phyloP scores from a whole-genome alignment of 1,284 basidiomycete species.

The Fomitopsis schrenkii region DNA sequence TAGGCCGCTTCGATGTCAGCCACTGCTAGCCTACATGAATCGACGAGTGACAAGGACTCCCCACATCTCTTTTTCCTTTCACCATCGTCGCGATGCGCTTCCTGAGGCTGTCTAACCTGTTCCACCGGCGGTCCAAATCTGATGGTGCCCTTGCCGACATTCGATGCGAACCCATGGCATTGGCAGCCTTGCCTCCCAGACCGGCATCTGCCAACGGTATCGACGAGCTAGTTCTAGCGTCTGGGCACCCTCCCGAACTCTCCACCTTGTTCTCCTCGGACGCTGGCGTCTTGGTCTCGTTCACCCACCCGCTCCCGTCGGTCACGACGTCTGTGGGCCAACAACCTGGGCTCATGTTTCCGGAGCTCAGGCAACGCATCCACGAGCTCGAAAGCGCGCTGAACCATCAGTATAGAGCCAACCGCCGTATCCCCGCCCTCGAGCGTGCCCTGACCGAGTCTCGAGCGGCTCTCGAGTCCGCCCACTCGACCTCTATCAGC shows the following conservation, averaged over 20 bases:
- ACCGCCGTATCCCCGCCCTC: slow-evolving; percentile 11
- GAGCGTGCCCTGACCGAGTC: slow-evolving; percentile 15
- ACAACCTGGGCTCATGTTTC: slow-evolving; percentile 1
- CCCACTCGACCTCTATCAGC: slow-evolving; percentile 8
- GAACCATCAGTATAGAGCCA: slow-evolving; percentile 7
- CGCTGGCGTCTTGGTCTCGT: slow-evolving; percentile 6
- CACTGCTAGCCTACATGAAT: not conserved
- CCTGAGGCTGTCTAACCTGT: slow-evolving; percentile 28
- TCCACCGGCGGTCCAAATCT: slow-evolving; percentile 33
- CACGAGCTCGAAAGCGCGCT: slow-evolving; percentile 17
- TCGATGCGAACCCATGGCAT: slow-evolving; percentile 11
- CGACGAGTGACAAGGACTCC: slow-evolving; percentile 8
- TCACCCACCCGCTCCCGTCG: slow-evolving; percentile 2
- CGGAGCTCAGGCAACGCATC: slow-evolving; percentile 18
- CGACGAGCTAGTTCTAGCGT: slow-evolving; percentile 9
- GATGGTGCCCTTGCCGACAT: slow-evolving; percentile 26
- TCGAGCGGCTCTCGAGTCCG: slow-evolving; percentile 11
- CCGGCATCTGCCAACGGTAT: slow-evolving; percentile 23
- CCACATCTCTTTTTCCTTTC: not conserved
- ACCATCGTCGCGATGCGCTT: slow-evolving; percentile 27
- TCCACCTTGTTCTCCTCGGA: slow-evolving; percentile 5
- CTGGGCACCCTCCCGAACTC: slow-evolving; percentile 6
- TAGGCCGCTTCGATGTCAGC: not conserved
- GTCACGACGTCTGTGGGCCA: not conserved
- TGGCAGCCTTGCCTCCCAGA: slow-evolving; percentile 10